Evolutionary conservation across 2,329 filamentous ascomycete genomes (phyloP), one percentile per base, ranked within the genome.

Genomic region (Aspergillus brasiliensis): DNA sequence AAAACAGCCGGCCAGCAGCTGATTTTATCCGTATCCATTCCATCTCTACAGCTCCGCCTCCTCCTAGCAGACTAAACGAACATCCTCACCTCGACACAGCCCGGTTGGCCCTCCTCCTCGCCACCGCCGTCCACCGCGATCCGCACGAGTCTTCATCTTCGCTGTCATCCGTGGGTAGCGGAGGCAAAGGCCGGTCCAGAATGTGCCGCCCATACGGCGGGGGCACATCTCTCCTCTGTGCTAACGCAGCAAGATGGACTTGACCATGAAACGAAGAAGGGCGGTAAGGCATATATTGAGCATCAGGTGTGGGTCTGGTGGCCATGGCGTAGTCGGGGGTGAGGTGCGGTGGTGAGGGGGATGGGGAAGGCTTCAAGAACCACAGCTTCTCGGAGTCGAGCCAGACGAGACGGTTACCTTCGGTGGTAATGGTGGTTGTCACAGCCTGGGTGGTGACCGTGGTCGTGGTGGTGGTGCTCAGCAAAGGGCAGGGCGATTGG

Each of bases 141-240:
- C 57, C 62, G 21, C 53, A 37, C 4, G 46, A n/a, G 17, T 31
- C 19, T 31, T 38, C 49, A 28, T 21, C 27, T 51, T 21, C 31
- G 5, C 27, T 31, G 13, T 44, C n/a, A 8, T 48, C 57, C 5
- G 37, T 19, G 13, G 42, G 21, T 28, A 60, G 27, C n/a, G 48
- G 60, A n/a, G 47, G 46, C 5, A 68, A 40, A 8, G 62, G 65
- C 27, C 51, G 60, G 34, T 69, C 60, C 31, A 64, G 64, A 17
- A 67, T 57, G 56, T 70, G 72, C 21, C 65, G 65, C 15, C 70
- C 71, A 56, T 74, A 74, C 8, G 68, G 62, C 10, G 72, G 73
- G 8, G 72, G 68, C 5, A 65, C 61, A 19, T 65, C 65, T 5
- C 60, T 42, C 28, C 37, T 27, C n/a, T 17, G 52, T 25, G 27